A percentile compares a stretch with the other conserved stretches of the same genome.
Conservation (phyloP, 2,329 filamentous ascomycete species). For the Atkinsonella hypoxylon region DNA sequence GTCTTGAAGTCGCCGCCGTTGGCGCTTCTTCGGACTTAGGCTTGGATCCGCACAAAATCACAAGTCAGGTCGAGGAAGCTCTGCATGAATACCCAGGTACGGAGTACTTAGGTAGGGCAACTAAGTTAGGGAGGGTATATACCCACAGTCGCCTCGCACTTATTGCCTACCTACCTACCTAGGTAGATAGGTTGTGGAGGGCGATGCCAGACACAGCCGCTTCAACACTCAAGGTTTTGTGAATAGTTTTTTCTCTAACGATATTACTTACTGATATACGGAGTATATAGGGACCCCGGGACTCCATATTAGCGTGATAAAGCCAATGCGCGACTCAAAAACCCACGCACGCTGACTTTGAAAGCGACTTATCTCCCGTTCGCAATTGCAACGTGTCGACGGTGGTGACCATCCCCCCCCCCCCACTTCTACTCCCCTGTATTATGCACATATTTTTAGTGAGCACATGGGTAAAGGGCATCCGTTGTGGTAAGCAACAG, state of each 20-base stretch:
- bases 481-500: not conserved
- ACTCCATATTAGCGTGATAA: not conserved
- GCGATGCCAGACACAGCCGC: too few species aligned
- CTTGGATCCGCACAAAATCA: not conserved
- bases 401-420: not conserved
- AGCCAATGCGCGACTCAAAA: not conserved
- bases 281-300: too few species aligned
- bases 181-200: too few species aligned
- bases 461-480: not conserved
- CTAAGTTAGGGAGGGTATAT: too few species aligned
- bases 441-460: not conserved
- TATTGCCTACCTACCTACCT: too few species aligned
- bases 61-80: not conserved
- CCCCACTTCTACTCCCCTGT: not conserved
- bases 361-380: not conserved
- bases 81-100: not conserved
- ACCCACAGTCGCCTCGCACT: too few species aligned
- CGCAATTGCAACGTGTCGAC: not conserved
- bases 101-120: too few species aligned
- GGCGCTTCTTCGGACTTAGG: not conserved
- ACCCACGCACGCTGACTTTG: not conserved
- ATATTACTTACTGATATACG: too few species aligned
- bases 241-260: too few species aligned
- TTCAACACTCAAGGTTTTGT: too few species aligned
- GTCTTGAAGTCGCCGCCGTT: too few species aligned